These are phyloP conservation scores for Gossypium schwendimanii DNA, from an alignment of 441 rosid species.

Conservation along the genomic window DNA sequence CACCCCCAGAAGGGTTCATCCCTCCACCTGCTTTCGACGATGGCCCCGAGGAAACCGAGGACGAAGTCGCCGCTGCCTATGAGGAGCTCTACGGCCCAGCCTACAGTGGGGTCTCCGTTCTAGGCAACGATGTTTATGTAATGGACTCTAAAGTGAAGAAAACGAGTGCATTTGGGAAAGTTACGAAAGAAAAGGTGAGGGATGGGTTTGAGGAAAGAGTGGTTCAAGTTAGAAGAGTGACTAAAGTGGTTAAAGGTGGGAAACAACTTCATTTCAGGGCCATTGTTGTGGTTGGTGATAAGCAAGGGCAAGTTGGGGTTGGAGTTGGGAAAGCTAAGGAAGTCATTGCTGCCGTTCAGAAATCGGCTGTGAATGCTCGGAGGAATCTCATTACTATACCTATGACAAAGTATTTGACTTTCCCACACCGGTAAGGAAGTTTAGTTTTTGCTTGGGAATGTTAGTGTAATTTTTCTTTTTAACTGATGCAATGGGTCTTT, in stretches of 20 bases:
- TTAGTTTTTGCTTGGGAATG: background rate
- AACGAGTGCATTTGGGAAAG: slow-evolving; percentile 39
- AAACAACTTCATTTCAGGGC: slow-evolving; percentile 75
- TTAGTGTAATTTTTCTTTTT: background rate
- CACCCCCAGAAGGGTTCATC: slow-evolving; percentile 51
- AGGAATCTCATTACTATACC: slow-evolving; percentile 71
- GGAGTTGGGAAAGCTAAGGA: slow-evolving; percentile 90
- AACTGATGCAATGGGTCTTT: background rate
- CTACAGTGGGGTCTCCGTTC: slow-evolving; percentile 48
- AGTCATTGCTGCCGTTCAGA: slow-evolving; percentile 73
- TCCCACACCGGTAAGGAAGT: slow-evolving; percentile 62
- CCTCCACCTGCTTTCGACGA: slow-evolving; percentile 68
- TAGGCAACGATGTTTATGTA: slow-evolving; percentile 58
- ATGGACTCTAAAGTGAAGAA: slow-evolving; percentile 65
- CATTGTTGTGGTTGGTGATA: slow-evolving; percentile 81
- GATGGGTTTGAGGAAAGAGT: slow-evolving; percentile 93
- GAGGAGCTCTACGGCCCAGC: slow-evolving; percentile 84
- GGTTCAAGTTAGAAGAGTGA: slow-evolving; percentile 71
- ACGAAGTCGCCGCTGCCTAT: slow-evolving; percentile 62
- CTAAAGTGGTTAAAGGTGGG: slow-evolving; percentile 91
- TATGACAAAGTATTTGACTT: slow-evolving; percentile 81
- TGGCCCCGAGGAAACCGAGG: slow-evolving; percentile 50
- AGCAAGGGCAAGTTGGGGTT: slow-evolving; percentile 73
- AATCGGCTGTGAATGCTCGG: slow-evolving; percentile 73
- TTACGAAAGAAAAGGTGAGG: slow-evolving; percentile 53